phyloP scores from a whole-genome alignment of 768 basidiomycete genomes.

The Termitomyces sp. region DNA sequence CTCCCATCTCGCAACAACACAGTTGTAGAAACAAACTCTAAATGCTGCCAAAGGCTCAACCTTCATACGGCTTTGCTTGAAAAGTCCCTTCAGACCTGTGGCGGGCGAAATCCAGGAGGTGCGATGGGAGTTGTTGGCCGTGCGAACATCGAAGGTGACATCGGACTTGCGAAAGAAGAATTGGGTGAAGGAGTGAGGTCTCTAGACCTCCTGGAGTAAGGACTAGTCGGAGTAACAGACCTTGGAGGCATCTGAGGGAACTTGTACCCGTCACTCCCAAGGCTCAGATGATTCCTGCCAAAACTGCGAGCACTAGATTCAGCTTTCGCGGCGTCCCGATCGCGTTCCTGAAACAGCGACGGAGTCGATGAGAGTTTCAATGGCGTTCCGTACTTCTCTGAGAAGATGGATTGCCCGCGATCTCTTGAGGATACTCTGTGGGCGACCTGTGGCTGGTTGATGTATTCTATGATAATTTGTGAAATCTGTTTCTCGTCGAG shows the following conservation, averaged over 20 bases:
- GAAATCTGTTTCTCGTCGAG: constrained; percentile 9
- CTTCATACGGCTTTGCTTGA: not conserved
- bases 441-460: constrained; percentile 13
- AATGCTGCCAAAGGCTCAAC: not conserved
- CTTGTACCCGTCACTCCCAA: not conserved
- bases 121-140: not conserved
- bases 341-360: constrained; percentile 14
- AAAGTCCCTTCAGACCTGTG: not conserved
- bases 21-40: not conserved
- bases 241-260: not conserved
- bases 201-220: constrained; percentile 1
- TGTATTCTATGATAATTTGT: not conserved
- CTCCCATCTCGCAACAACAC: not conserved
- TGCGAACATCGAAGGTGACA: not conserved
- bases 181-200: constrained; percentile 4
- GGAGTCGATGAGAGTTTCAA: constrained; percentile 20
- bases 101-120: not conserved
- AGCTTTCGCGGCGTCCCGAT: not conserved
- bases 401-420: constrained; percentile 17
- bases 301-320: not conserved
- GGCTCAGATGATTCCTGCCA: not conserved
- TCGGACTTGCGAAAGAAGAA: not conserved
- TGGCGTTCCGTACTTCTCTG: constrained; percentile 9
- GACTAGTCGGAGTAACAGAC: no score
- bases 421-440: not conserved